These are phyloP conservation scores for Calonectria crousiana DNA, from an alignment of 2,329 filamentous ascomycete genomes.

Conservation along the genomic window DNA sequence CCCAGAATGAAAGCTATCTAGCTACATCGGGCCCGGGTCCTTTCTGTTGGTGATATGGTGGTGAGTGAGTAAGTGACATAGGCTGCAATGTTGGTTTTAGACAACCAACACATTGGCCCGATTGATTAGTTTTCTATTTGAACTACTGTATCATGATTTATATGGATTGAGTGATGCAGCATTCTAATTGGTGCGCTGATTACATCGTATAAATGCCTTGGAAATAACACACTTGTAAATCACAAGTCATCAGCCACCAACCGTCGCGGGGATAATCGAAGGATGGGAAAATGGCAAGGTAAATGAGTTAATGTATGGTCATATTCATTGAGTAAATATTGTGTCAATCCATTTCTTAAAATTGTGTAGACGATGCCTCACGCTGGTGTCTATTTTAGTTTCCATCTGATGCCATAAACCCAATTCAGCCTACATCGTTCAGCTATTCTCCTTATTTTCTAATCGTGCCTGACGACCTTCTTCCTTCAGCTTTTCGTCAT, in stretches of 20 bases:
- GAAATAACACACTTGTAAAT: too few species aligned
- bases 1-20: background rate
- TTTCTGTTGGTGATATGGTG: too few species aligned
- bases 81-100: background rate
- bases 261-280: too few species aligned
- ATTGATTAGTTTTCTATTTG: background rate
- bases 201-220: too few species aligned
- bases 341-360: background rate
- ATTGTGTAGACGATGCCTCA: background rate
- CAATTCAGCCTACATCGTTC: background rate
- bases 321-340: background rate
- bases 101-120: background rate
- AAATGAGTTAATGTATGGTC: too few species aligned
- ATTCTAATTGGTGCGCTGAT: too few species aligned
- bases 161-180: too few species aligned
- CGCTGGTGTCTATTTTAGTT: background rate
- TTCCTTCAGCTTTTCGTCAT: conserved; percentile 5
- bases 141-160: too few species aligned
- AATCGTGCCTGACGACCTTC: background rate
- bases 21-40: background rate
- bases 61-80: too few species aligned
- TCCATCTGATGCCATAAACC: background rate
- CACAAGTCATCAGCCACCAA: too few species aligned
- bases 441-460: background rate
- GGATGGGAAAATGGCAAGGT: too few species aligned